A percentile compares a stretch with the other conserved stretches of the same genome.
Evolutionary conservation across 1,139 yeast genomes (phyloP).

Genomic region (Barnettozyma hawaiiensis): DNA sequence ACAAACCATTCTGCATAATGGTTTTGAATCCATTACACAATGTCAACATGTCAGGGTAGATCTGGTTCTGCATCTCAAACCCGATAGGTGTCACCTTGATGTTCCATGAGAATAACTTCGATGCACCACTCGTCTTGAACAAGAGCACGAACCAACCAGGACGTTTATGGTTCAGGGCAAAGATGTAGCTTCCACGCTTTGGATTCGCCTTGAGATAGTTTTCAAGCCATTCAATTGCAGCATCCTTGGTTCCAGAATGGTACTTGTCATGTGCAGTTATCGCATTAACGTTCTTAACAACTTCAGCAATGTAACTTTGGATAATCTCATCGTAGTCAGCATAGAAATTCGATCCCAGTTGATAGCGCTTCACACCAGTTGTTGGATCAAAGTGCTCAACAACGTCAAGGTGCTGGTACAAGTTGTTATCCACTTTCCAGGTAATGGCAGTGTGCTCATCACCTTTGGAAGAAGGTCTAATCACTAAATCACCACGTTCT

Average conservation of each 20-base stretch:
- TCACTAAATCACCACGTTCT: slow-evolving; percentile 86
- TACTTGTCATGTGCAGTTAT: slow-evolving; percentile 86
- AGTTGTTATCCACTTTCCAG: slow-evolving; percentile 89
- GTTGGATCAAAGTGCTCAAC: slow-evolving; percentile 49
- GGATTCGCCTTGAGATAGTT: slow-evolving; percentile 91
- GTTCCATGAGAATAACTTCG: slow-evolving; percentile 81
- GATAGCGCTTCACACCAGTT: slow-evolving; percentile 43
- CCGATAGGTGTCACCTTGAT: slow-evolving; percentile 88
- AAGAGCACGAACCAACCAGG: slow-evolving; percentile 90
- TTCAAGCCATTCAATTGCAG: slow-evolving; percentile 82
- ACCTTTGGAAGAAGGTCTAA: slow-evolving; percentile 92
- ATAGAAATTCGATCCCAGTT: slow-evolving; percentile 55
- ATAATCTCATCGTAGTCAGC: slow-evolving; percentile 89
- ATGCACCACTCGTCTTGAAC: slow-evolving; percentile 70
- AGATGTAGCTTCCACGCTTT: slow-evolving; percentile 83
- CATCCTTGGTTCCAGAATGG: slow-evolving; percentile 73
- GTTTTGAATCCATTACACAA: slow-evolving; percentile 93
- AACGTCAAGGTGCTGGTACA: slow-evolving; percentile 88
- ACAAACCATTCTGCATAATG: slow-evolving; percentile 27
- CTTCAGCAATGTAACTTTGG: slow-evolving; percentile 80
- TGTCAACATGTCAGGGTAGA: slow-evolving; percentile 80
- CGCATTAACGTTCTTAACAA: slow-evolving; percentile 78
- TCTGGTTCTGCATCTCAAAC: slow-evolving; percentile 68
- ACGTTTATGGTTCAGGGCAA: slow-evolving; percentile 82
- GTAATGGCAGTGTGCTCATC: slow-evolving; percentile 84